A percentile compares a stretch with the other conserved stretches of the same genome.
Conservation (phyloP, 768 basidiomycete species). For the Boletus subcaerulescens region DNA sequence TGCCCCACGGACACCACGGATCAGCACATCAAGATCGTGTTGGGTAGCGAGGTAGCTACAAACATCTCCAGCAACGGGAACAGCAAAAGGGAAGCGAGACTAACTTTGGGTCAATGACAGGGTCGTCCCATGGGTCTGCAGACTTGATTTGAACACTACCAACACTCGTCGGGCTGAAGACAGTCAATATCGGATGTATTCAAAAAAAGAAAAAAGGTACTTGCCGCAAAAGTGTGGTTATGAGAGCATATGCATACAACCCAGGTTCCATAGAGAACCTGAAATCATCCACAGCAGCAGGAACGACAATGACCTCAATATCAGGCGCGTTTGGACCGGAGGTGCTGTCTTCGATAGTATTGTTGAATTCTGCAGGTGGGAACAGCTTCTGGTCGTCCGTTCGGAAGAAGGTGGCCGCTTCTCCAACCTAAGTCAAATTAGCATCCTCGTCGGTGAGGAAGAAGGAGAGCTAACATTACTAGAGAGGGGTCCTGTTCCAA, state of each 20-base stretch:
- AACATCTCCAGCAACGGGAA: neutral
- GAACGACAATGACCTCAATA: slow-evolving; percentile 24
- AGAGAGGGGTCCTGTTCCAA: slow-evolving; percentile 48
- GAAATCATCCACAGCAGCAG: neutral
- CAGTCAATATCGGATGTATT: neutral
- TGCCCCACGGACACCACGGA: slow-evolving; percentile 41
- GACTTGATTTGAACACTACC: slow-evolving; percentile 43
- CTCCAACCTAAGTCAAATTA: slow-evolving; percentile 23
- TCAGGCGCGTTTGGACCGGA: slow-evolving; percentile 31
- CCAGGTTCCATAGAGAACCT: neutral
- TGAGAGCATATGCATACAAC: slow-evolving; percentile 19
- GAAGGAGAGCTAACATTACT: slow-evolving; percentile 43
- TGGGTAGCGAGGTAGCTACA: slow-evolving; percentile 41
- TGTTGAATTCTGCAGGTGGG: slow-evolving; percentile 27
- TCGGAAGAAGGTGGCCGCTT: slow-evolving; percentile 32
- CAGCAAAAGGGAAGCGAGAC: slow-evolving; percentile 3
- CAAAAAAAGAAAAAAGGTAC: neutral
- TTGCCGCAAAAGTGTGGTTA: slow-evolving; percentile 24
- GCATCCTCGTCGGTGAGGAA: neutral
- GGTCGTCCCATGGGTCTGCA: slow-evolving; percentile 38
- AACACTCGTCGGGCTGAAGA: slow-evolving; percentile 41
- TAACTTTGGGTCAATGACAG: slow-evolving; percentile 44
- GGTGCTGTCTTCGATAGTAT: slow-evolving; percentile 28
- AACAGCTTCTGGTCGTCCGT: slow-evolving; percentile 32
- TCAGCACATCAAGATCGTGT: slow-evolving; percentile 39